phyloP scores from a whole-genome alignment of 805 yeast species.

The Sungouiozyma intestinalis region DNA sequence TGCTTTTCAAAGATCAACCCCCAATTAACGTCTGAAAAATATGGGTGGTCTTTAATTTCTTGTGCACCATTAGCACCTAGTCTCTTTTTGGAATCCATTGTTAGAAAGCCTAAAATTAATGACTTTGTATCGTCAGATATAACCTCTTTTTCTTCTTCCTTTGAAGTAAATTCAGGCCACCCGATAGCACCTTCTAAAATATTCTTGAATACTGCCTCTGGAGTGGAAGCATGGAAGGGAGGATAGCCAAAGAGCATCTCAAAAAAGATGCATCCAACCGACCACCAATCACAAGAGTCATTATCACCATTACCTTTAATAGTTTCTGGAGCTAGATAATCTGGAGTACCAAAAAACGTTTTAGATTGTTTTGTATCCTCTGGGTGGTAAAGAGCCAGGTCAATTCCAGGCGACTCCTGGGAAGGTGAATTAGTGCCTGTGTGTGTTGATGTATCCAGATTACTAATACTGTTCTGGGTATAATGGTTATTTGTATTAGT shows the following conservation, averaged over 20 bases:
- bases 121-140: slow-evolving; percentile 66
- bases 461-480: neutral
- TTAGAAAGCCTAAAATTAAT: slow-evolving; percentile 52
- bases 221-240: slow-evolving; percentile 79
- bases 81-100: slow-evolving; percentile 53
- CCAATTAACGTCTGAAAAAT: slow-evolving; percentile 70
- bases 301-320: slow-evolving; percentile 76
- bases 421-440: slow-evolving; percentile 1
- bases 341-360: slow-evolving; percentile 93
- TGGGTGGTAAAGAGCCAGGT: slow-evolving; percentile 69
- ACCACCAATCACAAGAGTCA: slow-evolving; percentile 79
- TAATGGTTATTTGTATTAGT: neutral
- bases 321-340: slow-evolving; percentile 94
- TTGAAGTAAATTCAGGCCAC: slow-evolving; percentile 64
- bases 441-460: neutral
- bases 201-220: slow-evolving; percentile 72
- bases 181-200: slow-evolving; percentile 63
- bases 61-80: slow-evolving; percentile 70
- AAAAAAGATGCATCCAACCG: slow-evolving; percentile 88
- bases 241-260: slow-evolving; percentile 90
- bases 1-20: slow-evolving; percentile 53
- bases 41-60: slow-evolving; percentile 73
- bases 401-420: slow-evolving; percentile 15
- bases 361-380: slow-evolving; percentile 41
- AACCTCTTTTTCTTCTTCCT: slow-evolving; percentile 40